Evolutionary conservation across 257 asterid species (phyloP).

Genomic region (Lycium barbarum): DNA sequence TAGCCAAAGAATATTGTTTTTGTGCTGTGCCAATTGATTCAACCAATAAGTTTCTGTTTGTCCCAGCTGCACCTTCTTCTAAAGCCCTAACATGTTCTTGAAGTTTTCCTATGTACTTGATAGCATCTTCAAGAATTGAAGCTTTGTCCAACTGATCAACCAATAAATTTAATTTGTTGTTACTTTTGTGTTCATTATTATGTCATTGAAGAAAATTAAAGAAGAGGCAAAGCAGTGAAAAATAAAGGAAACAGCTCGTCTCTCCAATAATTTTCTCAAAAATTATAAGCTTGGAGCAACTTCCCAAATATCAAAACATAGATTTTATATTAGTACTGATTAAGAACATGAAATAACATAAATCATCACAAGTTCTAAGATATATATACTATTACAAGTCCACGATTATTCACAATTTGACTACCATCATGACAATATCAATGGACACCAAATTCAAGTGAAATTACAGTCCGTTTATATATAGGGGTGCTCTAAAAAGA

Average conservation of each 20-base stretch:
- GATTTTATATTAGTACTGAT: not conserved
- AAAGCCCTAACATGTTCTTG: slow-evolving; percentile 17
- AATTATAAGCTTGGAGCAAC: not conserved
- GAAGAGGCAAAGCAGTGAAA: not conserved
- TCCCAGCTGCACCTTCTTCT: slow-evolving; percentile 9
- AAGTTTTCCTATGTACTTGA: slow-evolving; percentile 24
- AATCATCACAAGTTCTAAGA: not conserved
- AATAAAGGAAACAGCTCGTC: not conserved
- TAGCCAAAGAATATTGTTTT: not conserved
- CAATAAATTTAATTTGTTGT: not conserved
- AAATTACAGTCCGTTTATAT: too few relatives aligned
- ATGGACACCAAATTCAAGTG: too few relatives aligned
- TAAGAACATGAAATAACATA: too few relatives aligned
- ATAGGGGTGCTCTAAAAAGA: too few relatives aligned
- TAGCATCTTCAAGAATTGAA: slow-evolving; percentile 27
- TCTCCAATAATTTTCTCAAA: not conserved
- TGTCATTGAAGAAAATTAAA: not conserved
- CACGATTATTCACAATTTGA: too few relatives aligned
- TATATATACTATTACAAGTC: too few relatives aligned
- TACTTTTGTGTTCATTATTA: not conserved
- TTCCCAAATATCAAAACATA: not conserved
- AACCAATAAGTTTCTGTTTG: not conserved
- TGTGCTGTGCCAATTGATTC: not conserved
- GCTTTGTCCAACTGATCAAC: slow-evolving; percentile 25
- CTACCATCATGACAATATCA: too few relatives aligned